These are phyloP conservation scores for Aspergillus piperis DNA, from an alignment of 2,329 filamentous ascomycete species.

Conservation along the genomic window DNA sequence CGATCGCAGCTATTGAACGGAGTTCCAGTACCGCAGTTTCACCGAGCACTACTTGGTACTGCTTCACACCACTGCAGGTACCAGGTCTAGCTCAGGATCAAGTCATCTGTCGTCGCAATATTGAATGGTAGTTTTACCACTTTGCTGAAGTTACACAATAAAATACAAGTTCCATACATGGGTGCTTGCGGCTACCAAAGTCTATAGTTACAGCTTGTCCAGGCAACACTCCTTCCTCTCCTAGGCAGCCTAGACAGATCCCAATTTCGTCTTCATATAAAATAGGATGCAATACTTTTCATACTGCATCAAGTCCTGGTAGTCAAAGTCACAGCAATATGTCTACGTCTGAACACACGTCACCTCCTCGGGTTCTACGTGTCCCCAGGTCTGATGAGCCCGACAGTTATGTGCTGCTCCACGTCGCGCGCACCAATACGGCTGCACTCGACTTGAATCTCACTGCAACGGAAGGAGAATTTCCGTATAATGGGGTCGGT, in stretches of 20 bases:
- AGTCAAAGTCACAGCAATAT: constrained; percentile 1
- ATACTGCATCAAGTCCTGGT: background rate
- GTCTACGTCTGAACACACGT: constrained; percentile 13
- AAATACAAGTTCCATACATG: background rate
- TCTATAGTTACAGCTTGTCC: background rate
- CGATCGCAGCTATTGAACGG: background rate
- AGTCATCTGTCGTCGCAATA: background rate
- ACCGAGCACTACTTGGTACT: background rate
- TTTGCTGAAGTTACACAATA: too few relatives aligned
- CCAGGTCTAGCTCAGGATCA: background rate
- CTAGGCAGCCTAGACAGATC: background rate
- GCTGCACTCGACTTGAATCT: constrained; percentile 55
- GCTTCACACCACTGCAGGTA: background rate
- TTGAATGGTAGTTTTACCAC: background rate
- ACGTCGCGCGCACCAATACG: constrained; percentile 45
- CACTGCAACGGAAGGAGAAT: constrained; percentile 60
- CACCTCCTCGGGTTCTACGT: constrained; percentile 47
- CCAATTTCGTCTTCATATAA: background rate
- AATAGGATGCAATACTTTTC: background rate
- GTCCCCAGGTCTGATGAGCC: constrained; percentile 50
- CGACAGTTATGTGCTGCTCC: constrained; percentile 50
- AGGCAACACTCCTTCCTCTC: background rate
- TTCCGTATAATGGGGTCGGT: constrained; percentile 54
- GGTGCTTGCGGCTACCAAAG: background rate
- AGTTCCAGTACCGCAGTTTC: background rate